Evolutionary conservation across 345 rosid genomes (phyloP).

Genomic region (Erysimum cheiranthoides): DNA sequence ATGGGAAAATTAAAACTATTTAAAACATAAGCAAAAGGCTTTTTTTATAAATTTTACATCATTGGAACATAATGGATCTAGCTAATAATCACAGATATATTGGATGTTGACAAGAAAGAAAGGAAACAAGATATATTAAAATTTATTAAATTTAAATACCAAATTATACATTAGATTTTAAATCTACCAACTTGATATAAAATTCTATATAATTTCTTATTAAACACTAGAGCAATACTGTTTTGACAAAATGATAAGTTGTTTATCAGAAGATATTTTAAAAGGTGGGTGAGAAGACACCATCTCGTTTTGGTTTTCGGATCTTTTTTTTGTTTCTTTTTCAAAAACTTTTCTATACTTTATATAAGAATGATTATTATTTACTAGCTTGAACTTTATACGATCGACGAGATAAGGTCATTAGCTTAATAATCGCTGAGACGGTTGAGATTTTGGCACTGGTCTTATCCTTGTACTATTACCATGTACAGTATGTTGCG

Average conservation of each 20-base stretch:
- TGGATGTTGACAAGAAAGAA: too few species aligned
- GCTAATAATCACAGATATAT: too few species aligned
- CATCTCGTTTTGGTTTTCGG: slow-evolving; percentile 16
- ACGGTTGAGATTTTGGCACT: neutral
- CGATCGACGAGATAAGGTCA: neutral
- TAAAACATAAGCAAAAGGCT: too few species aligned
- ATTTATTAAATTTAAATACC: too few species aligned
- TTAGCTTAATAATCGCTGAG: neutral
- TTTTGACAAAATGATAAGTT: neutral
- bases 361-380: slow-evolving; percentile 19
- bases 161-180: too few species aligned
- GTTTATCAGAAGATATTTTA: neutral
- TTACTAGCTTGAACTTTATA: slow-evolving; percentile 19
- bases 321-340: neutral
- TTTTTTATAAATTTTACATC: too few species aligned
- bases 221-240: neutral
- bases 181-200: neutral
- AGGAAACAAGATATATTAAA: too few species aligned
- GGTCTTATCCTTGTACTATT: neutral
- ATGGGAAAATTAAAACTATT: too few species aligned
- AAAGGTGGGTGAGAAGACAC: slow-evolving; percentile 36
- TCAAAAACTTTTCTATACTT: neutral
- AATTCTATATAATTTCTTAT: neutral
- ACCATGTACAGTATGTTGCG: neutral
- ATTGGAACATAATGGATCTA: too few species aligned